A percentile compares a stretch with the other conserved stretches of the same genome.
phyloP scores from a whole-genome alignment of 768 basidiomycete genomes.

The Trametes gibbosa region DNA sequence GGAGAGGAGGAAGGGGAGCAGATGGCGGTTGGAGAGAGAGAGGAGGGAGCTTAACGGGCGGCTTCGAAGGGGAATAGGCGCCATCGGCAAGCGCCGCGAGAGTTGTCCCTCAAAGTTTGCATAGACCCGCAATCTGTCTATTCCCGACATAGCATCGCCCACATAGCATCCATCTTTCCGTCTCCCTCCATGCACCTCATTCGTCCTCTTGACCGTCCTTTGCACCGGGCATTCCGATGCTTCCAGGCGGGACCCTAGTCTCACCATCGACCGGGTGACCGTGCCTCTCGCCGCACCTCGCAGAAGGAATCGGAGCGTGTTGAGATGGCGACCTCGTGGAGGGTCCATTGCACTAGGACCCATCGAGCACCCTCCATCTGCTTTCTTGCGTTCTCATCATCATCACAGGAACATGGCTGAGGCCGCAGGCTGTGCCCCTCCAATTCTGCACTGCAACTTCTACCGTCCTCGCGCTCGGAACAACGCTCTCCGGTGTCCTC shows the following conservation, averaged over 20 bases:
- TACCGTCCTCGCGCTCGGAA: not conserved
- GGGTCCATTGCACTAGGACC: not conserved
- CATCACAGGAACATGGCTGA: conserved; percentile 10
- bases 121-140: conserved; percentile 5
- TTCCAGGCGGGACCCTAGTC: not conserved
- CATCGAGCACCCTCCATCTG: not conserved
- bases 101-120: not conserved
- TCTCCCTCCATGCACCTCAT: not conserved
- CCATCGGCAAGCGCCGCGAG: not conserved
- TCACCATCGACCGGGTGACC: not conserved
- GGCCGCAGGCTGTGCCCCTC: conserved; percentile 10
- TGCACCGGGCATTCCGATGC: too few relatives aligned
- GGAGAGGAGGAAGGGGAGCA: not conserved
- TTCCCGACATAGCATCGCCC: not conserved
- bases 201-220: not conserved
- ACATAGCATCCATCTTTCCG: not conserved
- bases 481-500: not conserved
- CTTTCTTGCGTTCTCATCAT: not conserved
- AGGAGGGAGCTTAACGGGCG: not conserved
- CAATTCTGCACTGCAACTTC: not conserved
- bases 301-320: conserved; percentile 1
- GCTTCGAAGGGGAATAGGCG: not conserved
- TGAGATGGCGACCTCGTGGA: conserved; percentile 10
- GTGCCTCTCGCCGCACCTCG: not conserved
- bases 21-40: conserved; percentile 9